phyloP scores from a whole-genome alignment of 768 basidiomycete species.

The Agaricus subrufescens region DNA sequence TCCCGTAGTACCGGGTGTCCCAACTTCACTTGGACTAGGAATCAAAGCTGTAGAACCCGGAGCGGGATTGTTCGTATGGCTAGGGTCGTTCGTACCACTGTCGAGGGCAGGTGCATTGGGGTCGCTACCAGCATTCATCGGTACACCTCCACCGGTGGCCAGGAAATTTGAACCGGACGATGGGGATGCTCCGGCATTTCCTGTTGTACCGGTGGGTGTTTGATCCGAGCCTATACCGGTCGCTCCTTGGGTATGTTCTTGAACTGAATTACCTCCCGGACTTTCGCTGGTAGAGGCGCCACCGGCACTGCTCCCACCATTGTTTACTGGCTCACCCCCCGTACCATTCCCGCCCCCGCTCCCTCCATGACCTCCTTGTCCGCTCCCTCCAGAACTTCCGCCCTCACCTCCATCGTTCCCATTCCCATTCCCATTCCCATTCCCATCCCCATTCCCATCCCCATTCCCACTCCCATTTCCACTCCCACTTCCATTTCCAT shows the following conservation, averaged over 20 bases:
- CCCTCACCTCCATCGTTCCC: constrained; percentile 1
- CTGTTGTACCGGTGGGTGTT: not conserved
- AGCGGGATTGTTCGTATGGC: not conserved
- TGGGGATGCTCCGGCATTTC: not conserved
- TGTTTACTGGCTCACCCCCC: no score
- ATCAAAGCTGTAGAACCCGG: not conserved
- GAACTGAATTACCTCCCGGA: no score
- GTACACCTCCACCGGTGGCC: not conserved
- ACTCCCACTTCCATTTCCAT: constrained; percentile 9
- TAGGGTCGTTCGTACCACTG: not conserved
- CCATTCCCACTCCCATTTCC: constrained; percentile 9
- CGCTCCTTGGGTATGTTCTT: not conserved
- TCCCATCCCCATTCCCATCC: constrained; percentile 11
- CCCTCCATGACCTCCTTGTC: not conserved
- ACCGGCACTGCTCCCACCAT: no score
- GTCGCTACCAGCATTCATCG: constrained; percentile 2
- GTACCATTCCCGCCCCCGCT: not conserved
- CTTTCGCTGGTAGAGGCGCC: no score
- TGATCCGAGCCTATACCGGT: not conserved
- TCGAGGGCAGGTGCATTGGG: not conserved
- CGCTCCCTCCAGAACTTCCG: constrained; percentile 3
- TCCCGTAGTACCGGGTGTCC: not conserved
- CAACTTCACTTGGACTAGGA: not conserved
- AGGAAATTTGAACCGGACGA: not conserved
- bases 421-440: constrained; percentile 13